A percentile compares a stretch with the other conserved stretches of the same genome.
phyloP scores from a whole-genome alignment of 2,329 filamentous ascomycete species.

The Dactylonectria estremocensis region DNA sequence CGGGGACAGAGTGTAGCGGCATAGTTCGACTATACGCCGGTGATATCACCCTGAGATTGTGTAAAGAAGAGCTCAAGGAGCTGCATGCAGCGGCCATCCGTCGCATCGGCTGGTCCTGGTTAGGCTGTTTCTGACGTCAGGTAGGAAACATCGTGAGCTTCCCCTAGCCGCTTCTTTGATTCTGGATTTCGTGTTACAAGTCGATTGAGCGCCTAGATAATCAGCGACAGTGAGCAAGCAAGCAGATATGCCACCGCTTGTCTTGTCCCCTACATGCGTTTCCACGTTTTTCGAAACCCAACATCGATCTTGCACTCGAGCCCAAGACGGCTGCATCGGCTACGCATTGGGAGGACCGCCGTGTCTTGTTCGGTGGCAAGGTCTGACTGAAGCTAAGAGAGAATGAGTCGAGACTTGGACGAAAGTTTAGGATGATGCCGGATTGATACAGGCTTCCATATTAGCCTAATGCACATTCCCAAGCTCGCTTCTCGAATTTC shows the following conservation, averaged over 20 bases:
- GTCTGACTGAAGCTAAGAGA: neutral
- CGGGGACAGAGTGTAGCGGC: constrained; percentile 13
- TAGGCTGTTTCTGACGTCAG: neutral
- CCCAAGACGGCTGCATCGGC: neutral
- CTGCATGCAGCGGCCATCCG: too few relatives aligned
- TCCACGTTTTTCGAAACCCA: neutral
- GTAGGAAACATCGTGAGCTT: neutral
- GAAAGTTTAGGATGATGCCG: neutral
- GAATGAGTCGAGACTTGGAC: neutral
- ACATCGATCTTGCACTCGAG: neutral
- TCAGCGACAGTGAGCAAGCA: neutral
- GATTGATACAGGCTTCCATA: neutral
- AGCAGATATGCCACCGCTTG: neutral
- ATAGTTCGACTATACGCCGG: too few relatives aligned
- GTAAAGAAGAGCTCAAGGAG: too few relatives aligned
- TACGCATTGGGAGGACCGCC: neutral
- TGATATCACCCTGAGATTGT: too few relatives aligned
- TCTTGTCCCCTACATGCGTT: neutral
- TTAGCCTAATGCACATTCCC: neutral
- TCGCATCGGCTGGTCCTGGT: too few relatives aligned
- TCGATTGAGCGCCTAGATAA: neutral
- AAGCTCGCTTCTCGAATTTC: neutral
- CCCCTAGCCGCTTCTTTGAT: neutral
- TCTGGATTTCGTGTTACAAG: neutral
- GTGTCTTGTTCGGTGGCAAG: neutral